Conservation (phyloP, 2,329 filamentous ascomycete species). For the Colletotrichum truncatum region DNA sequence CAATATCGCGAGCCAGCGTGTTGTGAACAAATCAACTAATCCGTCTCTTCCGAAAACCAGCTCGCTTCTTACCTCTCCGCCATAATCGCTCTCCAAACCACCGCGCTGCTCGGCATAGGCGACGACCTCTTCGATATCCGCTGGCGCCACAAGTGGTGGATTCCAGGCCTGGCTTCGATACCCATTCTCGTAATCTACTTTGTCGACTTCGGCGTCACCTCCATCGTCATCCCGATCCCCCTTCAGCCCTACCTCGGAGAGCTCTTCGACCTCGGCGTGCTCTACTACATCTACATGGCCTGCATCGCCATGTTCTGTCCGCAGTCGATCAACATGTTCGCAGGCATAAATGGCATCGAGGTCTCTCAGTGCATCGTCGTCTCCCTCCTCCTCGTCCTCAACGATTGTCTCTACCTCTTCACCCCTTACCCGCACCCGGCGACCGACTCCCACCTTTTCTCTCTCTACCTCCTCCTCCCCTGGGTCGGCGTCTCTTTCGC, state of each 20-base stretch:
- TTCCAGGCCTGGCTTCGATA: constrained; percentile 91
- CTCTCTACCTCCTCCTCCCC: constrained; percentile 90
- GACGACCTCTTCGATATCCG: constrained; percentile 98
- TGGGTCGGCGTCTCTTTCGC: constrained; percentile 93
- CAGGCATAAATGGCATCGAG: constrained; percentile 98
- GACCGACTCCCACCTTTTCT: constrained; percentile 95
- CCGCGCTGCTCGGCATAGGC: constrained; percentile 89
- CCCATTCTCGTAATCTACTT: constrained; percentile 97
- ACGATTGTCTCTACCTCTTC: constrained; percentile 88
- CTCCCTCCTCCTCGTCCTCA: constrained; percentile 82
- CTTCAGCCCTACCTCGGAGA: constrained; percentile 86
- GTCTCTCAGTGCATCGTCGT: constrained; percentile 94
- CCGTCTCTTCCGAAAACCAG: constrained; percentile 50
- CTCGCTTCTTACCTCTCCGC: constrained; percentile 95
- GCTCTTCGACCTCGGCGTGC: constrained; percentile 80
- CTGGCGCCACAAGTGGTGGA: constrained; percentile 99
- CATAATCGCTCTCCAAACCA: constrained; percentile 89
- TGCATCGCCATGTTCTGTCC: constrained; percentile 96
- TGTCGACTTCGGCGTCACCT: constrained; percentile 97
- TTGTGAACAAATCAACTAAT: too few species aligned
- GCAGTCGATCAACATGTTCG: constrained; percentile 99
- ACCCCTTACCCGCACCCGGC: constrained; percentile 90
- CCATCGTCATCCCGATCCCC: constrained; percentile 88
- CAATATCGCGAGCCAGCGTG: too few species aligned
- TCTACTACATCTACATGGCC: constrained; percentile 98